Percentiles rank a stretch among this genome's conserved stretches.
Conservation (phyloP, 176 grass and related monocot species). For the Aegilops tauschii region DNA sequence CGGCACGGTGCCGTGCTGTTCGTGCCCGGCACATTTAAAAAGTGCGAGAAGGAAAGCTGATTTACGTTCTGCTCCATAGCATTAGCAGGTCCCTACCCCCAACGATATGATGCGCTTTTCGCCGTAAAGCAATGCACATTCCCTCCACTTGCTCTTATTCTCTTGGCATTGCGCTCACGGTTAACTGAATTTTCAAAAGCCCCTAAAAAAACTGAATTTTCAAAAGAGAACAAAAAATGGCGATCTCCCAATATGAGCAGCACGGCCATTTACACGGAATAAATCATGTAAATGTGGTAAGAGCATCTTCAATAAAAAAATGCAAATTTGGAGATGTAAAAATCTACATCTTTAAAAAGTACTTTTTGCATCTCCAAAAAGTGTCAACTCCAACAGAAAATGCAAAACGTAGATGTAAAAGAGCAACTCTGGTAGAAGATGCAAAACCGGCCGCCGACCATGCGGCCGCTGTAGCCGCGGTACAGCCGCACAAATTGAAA, state of each 20-base stretch:
- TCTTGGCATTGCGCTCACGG: not conserved
- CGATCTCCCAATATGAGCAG: not conserved
- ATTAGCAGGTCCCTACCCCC: not conserved
- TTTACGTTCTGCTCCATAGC: slow-evolving; percentile 8
- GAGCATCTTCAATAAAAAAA: too few species aligned
- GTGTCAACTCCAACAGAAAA: too few species aligned
- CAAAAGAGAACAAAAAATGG: not conserved
- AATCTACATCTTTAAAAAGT: too few species aligned
- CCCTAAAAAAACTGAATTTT: not conserved
- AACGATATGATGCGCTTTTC: not conserved
- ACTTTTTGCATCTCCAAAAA: too few species aligned
- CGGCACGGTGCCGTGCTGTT: not conserved
- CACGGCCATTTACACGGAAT: not conserved
- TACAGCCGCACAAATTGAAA: too few species aligned
- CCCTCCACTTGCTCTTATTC: slow-evolving; percentile 23
- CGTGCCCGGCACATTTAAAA: not conserved
- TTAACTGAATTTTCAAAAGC: not conserved
- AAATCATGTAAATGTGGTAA: not conserved
- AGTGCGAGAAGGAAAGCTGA: not conserved
- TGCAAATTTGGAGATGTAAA: too few species aligned
- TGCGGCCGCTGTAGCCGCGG: too few species aligned
- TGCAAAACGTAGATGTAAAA: too few species aligned
- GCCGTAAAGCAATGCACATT: not conserved
- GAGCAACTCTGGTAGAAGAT: too few species aligned
- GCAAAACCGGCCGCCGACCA: too few species aligned